Evolutionary conservation across 1,284 basidiomycete species (phyloP), one percentile per base, ranked within the genome.

Genomic region (Omphalotus olearius): DNA sequence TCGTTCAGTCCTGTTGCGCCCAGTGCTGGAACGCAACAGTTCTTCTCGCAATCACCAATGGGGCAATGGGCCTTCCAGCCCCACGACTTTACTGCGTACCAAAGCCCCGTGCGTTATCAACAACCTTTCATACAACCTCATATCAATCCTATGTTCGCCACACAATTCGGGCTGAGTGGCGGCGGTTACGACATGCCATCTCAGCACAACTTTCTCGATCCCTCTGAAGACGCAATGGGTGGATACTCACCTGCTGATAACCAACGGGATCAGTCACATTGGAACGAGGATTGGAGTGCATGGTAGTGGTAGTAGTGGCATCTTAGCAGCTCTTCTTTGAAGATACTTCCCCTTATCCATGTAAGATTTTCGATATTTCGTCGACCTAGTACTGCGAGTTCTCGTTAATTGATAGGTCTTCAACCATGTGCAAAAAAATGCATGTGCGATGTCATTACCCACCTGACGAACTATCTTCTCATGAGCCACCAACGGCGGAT

Each of bases 101-200:
- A 45, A 16, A 44, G 38, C 28, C 17, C 40, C n/a, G 43, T 43
- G 30, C 11, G 35, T 36, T 68, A 70, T 45, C 67, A 71, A 45
- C 69, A 72, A 48, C 64, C 68, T 18, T 78, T 74, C 43, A 72
- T 89, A 16, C 87, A 88, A 58, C 88, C 88, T n/a, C 88, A 91
- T 62, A 87, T 89, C 57, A 89, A 90, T 63, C 88, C 88, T 11
- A 75, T 82, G 11, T 91, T 91, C 65, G 74, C 73, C 25, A 50
- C 51, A 30, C 51, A 50, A 35, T 56, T 54, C 28, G 46, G 53
- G 33, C 39, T 55, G 53, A 30, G 18, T 38, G 35, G 51, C 13
- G 35, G 45, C 36, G 41, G 28, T 46, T 42, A 52, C 20, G 45
- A 44, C 25, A 57, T 43, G 9, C 30, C 3, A 13, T 33, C 30